Evolutionary conservation across 306 rosid species (phyloP).

Genomic region (Mucuna pruriens): DNA sequence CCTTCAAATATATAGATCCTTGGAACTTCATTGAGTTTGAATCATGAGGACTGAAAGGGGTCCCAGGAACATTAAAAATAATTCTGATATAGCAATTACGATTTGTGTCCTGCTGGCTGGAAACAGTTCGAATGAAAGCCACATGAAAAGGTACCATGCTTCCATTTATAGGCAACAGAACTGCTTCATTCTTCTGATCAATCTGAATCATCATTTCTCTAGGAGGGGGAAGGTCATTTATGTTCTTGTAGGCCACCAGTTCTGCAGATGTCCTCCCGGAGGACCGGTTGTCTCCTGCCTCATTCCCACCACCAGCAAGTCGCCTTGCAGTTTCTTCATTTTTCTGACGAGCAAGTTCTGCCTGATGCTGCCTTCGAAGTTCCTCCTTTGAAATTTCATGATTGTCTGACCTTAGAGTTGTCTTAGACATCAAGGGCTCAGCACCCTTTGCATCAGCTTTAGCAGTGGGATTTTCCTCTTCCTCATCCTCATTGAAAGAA

Average conservation of each 20-base stretch:
- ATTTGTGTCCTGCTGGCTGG: conserved; percentile 74
- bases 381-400: conserved; percentile 94
- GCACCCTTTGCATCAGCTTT: conserved; percentile 51
- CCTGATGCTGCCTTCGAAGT: conserved; percentile 94
- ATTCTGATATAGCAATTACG: conserved; percentile 65
- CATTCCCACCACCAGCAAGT: conserved; percentile 82
- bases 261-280: conserved; percentile 62
- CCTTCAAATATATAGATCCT: conserved; percentile 86
- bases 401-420: conserved; percentile 90
- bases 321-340: conserved; percentile 98
- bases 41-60: conserved; percentile 89
- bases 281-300: conserved; percentile 65
- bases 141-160: conserved; percentile 95
- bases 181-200: conserved; percentile 90
- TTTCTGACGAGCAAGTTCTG: conserved; percentile 98
- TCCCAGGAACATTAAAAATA: conserved; percentile 87
- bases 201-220: conserved; percentile 90
- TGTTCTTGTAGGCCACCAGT: conserved; percentile 80
- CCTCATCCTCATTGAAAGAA: conserved; percentile 88
- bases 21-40: conserved; percentile 67
- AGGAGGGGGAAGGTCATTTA: conserved; percentile 78
- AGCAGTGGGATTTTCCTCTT: conserved; percentile 59
- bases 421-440: conserved; percentile 69
- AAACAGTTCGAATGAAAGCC: conserved; percentile 81
- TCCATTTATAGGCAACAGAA: conserved; percentile 89